Evolutionary conservation across 2,329 filamentous ascomycete species (phyloP).

Genomic region (Aspergillus spinulosporus): DNA sequence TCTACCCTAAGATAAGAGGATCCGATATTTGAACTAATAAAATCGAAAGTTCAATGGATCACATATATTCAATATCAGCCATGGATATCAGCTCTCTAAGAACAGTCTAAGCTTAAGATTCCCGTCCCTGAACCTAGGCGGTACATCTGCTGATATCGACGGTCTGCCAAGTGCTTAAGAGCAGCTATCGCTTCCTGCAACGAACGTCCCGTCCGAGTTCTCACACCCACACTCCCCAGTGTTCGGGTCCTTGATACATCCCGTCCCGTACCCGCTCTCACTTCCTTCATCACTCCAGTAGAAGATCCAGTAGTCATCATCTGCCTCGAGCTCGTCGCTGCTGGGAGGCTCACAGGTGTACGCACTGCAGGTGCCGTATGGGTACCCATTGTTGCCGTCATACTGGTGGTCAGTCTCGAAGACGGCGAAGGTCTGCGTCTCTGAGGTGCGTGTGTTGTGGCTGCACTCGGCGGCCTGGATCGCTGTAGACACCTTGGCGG

Average conservation of each 20-base stretch:
- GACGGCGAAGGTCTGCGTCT: constrained; percentile 41
- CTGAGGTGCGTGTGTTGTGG: constrained; percentile 40
- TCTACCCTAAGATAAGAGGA: too few species aligned
- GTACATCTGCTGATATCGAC: too few species aligned
- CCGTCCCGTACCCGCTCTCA: constrained; percentile 25
- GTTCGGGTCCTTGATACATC: constrained; percentile 43
- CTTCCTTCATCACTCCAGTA: constrained; percentile 35
- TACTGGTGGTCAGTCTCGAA: constrained; percentile 49
- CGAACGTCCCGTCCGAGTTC: constrained; percentile 42
- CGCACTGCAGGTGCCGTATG: constrained; percentile 51
- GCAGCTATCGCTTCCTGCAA: constrained; percentile 27
- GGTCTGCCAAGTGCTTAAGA: neutral
- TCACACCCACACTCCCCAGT: constrained; percentile 46
- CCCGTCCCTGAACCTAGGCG: too few species aligned
- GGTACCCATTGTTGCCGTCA: constrained; percentile 45
- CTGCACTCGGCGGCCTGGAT: constrained; percentile 44
- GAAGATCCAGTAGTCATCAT: constrained; percentile 47
- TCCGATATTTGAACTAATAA: too few species aligned
- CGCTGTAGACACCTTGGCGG: constrained; percentile 35
- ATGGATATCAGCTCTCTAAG: too few species aligned
- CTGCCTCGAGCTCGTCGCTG: constrained; percentile 29
- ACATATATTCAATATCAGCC: too few species aligned
- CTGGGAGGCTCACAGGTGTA: constrained; percentile 44
- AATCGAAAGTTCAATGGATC: too few species aligned
- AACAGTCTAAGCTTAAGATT: too few species aligned